phyloP scores from a whole-genome alignment of 768 basidiomycete species.

The Auriculariales sp. region DNA sequence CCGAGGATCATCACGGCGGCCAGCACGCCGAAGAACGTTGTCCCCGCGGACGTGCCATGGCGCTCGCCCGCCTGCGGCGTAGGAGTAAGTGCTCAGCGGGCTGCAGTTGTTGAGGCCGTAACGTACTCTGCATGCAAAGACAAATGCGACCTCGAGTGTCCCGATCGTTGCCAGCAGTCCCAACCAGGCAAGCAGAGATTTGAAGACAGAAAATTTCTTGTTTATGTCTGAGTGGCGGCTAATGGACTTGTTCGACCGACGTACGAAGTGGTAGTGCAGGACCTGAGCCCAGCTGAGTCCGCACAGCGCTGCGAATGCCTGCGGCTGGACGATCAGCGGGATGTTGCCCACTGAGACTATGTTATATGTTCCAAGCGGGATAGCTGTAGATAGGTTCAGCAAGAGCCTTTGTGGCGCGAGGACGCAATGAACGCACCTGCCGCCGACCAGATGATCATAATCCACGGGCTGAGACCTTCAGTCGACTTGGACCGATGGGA shows the following conservation, averaged over 20 bases:
- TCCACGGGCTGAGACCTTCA: slow-evolving; percentile 48
- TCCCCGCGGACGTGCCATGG: slow-evolving; percentile 20
- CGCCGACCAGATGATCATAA: slow-evolving; percentile 33
- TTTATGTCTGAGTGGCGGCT: background rate
- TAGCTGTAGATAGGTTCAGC: slow-evolving; percentile 44
- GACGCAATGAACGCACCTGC: background rate
- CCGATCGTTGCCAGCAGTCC: slow-evolving; percentile 30
- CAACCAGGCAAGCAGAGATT: slow-evolving; percentile 22
- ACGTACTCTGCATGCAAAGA: slow-evolving; percentile 41
- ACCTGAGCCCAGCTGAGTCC: slow-evolving; percentile 59
- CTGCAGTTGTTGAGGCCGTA: background rate
- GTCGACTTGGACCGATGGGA: slow-evolving; percentile 56
- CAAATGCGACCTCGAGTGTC: slow-evolving; percentile 42
- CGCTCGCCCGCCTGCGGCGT: slow-evolving; percentile 21
- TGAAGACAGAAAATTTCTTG: background rate
- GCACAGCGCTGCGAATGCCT: slow-evolving; percentile 44
- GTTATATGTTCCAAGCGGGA: slow-evolving; percentile 54
- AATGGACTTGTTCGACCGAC: slow-evolving; percentile 6
- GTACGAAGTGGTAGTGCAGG: slow-evolving; percentile 41
- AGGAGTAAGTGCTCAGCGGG: background rate
- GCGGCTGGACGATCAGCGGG: slow-evolving; percentile 56
- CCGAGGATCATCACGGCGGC: slow-evolving; percentile 41
- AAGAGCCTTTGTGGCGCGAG: slow-evolving; percentile 21
- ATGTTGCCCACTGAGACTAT: slow-evolving; percentile 53
- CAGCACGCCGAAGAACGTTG: slow-evolving; percentile 49